Percentiles rank a stretch among this genome's conserved stretches.
These are phyloP conservation scores for Dioscorea dumetorum DNA, from an alignment of 106 monocot species.

Conservation along the genomic window DNA sequence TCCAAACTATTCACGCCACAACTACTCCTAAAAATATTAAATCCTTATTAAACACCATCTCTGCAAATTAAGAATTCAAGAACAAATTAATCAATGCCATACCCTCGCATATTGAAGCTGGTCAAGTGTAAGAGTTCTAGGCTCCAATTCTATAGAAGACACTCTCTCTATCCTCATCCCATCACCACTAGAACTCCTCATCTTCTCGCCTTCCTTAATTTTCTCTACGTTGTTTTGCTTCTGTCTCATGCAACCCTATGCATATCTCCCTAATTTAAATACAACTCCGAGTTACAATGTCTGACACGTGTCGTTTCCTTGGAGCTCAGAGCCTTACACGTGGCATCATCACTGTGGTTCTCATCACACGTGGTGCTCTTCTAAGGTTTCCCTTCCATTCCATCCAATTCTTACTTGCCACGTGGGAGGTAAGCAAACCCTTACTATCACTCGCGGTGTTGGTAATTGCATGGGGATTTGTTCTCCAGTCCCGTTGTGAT, in stretches of 20 bases:
- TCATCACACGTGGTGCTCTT: neutral
- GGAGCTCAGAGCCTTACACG: neutral
- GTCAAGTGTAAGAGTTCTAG: constrained; percentile 34
- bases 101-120: constrained; percentile 48
- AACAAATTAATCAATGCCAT: neutral
- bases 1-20: no score
- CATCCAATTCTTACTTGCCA: neutral
- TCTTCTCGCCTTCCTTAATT: neutral
- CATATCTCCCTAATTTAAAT: neutral
- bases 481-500: neutral
- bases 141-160: constrained; percentile 40
- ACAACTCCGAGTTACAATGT: neutral
- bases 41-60: no score
- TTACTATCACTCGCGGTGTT: neutral
- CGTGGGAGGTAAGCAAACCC: neutral
- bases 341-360: neutral
- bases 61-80: neutral
- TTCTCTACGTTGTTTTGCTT: neutral
- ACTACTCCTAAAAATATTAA: no score
- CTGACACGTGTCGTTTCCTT: neutral
- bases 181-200: neutral
- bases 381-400: neutral
- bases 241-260: neutral
- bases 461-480: neutral
- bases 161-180: constrained; percentile 11